Evolutionary conservation across 805 yeast species (phyloP).

Genomic region (Priceomyces melissophilus): DNA sequence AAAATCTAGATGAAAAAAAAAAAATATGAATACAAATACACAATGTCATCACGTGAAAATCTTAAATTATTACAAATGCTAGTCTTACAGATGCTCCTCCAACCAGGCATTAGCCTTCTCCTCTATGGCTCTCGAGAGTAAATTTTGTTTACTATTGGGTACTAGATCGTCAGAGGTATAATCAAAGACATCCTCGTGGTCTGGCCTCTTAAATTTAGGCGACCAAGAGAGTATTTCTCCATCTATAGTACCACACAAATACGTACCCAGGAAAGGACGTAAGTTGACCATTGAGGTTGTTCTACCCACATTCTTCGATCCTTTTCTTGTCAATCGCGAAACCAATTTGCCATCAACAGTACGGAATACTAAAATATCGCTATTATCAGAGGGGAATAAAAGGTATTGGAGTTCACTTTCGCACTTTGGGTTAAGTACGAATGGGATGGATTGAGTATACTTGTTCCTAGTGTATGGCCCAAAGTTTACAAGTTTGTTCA

Average conservation of each 20-base stretch:
- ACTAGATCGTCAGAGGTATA: no score
- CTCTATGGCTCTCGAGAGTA: not conserved
- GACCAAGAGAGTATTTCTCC: slow-evolving; percentile 64
- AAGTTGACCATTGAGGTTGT: slow-evolving; percentile 52
- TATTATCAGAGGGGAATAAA: slow-evolving; percentile 72
- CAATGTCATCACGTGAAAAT: not conserved
- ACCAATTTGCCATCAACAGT: slow-evolving; percentile 61
- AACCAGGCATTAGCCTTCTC: not conserved
- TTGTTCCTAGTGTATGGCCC: slow-evolving; percentile 76
- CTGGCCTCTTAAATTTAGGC: slow-evolving; percentile 17
- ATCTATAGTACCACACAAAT: slow-evolving; percentile 61
- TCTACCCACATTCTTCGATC: slow-evolving; percentile 38
- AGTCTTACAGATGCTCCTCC: no score
- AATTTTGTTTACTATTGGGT: not conserved
- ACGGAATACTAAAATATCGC: slow-evolving; percentile 61
- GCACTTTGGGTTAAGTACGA: slow-evolving; percentile 46
- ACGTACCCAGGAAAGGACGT: slow-evolving; percentile 43
- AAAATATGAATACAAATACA: no score
- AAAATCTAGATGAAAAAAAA: no score
- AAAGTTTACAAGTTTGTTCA: slow-evolving; percentile 65
- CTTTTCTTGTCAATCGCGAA: slow-evolving; percentile 48
- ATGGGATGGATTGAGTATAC: slow-evolving; percentile 46
- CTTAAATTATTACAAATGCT: not conserved
- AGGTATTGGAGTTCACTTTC: slow-evolving; percentile 59
- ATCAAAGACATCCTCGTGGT: slow-evolving; percentile 1